Percentiles rank a stretch among this genome's conserved stretches.
These are phyloP conservation scores for Gyromitra esculenta DNA, from an alignment of 2,329 filamentous ascomycete species.

Conservation along the genomic window DNA sequence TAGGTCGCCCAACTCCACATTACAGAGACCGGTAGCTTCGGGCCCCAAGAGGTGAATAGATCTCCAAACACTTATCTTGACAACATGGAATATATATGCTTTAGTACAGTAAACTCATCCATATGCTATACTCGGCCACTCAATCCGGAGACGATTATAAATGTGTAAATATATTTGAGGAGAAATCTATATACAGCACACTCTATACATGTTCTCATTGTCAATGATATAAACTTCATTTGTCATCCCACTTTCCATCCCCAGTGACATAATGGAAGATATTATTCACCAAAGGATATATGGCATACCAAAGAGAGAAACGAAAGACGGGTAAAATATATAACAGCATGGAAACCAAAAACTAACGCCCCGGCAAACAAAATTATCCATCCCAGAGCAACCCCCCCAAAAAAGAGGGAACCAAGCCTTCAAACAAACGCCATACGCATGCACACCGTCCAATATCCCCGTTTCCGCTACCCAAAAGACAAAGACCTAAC, in stretches of 20 bases:
- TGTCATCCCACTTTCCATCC: neutral
- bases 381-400: neutral
- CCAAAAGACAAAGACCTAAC: neutral
- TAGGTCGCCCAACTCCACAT: too few relatives aligned
- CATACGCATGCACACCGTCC: conserved; percentile 8
- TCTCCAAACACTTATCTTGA: neutral
- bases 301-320: neutral
- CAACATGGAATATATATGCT: neutral
- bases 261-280: neutral
- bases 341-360: neutral
- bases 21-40: too few relatives aligned
- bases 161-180: neutral
- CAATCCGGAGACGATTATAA: neutral
- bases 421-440: conserved; percentile 10
- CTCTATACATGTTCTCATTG: neutral
- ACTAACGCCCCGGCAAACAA: conserved; percentile 14
- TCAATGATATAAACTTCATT: neutral
- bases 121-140: too few relatives aligned
- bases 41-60: neutral
- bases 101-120: neutral
- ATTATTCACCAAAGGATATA: neutral
- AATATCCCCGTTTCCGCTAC: neutral
- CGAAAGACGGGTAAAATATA: neutral
- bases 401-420: neutral
- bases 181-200: neutral